Conservation (phyloP, 768 basidiomycete species). For the Termitomyces sp. region DNA sequence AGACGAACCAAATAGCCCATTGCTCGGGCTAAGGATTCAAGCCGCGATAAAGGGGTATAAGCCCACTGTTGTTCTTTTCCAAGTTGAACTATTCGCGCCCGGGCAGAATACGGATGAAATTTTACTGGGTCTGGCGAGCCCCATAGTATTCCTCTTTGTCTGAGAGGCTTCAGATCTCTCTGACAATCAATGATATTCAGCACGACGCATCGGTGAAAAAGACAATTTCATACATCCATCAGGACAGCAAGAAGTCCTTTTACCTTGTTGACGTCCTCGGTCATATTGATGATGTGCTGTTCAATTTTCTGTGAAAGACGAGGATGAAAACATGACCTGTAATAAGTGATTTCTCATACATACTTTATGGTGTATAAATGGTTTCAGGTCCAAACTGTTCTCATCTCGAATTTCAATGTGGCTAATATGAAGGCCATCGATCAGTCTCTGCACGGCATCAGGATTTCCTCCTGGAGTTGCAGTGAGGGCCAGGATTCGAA, state of each 20-base stretch:
- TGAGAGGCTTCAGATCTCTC: slow-evolving; percentile 28
- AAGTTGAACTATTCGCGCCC: slow-evolving; percentile 34
- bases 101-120: slow-evolving; percentile 63
- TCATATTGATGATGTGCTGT: slow-evolving; percentile 74
- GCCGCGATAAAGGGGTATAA: slow-evolving; percentile 40
- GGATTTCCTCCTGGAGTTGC: slow-evolving; percentile 89
- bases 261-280: slow-evolving; percentile 56
- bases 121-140: slow-evolving; percentile 45
- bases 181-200: slow-evolving; percentile 9
- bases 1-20: slow-evolving; percentile 81
- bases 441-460: slow-evolving; percentile 82
- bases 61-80: slow-evolving; percentile 40
- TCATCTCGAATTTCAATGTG: slow-evolving; percentile 94
- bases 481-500: slow-evolving; percentile 88
- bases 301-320: slow-evolving; percentile 50
- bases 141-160: slow-evolving; percentile 37
- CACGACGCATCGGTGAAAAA: not conserved
- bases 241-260: slow-evolving; percentile 61
- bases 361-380: slow-evolving; percentile 87
- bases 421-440: slow-evolving; percentile 93
- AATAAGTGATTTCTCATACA: not conserved
- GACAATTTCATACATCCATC: slow-evolving; percentile 56
- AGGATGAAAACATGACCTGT: not conserved
- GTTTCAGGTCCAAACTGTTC: slow-evolving; percentile 77
- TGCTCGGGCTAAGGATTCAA: slow-evolving; percentile 63